Evolutionary conservation across 345 rosid genomes (phyloP).

Genomic region (Brassica nigra): DNA sequence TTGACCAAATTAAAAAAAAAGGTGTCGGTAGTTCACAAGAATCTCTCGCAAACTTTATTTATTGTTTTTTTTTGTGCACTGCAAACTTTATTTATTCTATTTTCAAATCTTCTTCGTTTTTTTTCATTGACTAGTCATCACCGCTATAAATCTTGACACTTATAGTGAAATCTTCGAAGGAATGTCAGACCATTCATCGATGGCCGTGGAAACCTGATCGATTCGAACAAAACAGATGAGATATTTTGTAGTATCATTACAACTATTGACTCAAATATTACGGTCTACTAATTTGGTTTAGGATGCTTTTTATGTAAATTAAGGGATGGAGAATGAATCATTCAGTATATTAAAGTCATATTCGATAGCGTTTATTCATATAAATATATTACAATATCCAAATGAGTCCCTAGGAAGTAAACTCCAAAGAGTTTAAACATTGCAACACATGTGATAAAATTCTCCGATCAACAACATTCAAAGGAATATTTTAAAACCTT

Average conservation of each 20-base stretch:
- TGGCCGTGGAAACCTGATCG: neutral
- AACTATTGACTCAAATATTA: neutral
- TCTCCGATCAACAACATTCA: conserved; percentile 8
- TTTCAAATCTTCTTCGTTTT: neutral
- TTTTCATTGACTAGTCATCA: neutral
- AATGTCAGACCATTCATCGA: neutral
- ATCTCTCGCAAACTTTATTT: neutral
- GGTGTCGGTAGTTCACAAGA: neutral
- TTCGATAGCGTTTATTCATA: conserved; percentile 15
- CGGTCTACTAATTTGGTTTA: neutral
- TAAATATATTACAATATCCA: conserved; percentile 24
- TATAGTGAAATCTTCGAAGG: neutral
- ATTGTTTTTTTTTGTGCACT: neutral
- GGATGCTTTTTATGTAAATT: neutral
- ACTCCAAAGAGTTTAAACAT: neutral
- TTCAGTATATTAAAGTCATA: neutral
- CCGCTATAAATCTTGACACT: neutral
- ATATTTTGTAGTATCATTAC: neutral
- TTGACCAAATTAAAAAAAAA: neutral
- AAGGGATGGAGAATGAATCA: neutral
- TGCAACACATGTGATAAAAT: neutral
- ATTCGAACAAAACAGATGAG: neutral
- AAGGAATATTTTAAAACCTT: neutral
- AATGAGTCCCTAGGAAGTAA: neutral
- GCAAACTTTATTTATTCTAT: too few relatives aligned